Base-by-base conservation (phyloP, 208 protist species). In the Herpetomonas samuelpessoai region DNA sequence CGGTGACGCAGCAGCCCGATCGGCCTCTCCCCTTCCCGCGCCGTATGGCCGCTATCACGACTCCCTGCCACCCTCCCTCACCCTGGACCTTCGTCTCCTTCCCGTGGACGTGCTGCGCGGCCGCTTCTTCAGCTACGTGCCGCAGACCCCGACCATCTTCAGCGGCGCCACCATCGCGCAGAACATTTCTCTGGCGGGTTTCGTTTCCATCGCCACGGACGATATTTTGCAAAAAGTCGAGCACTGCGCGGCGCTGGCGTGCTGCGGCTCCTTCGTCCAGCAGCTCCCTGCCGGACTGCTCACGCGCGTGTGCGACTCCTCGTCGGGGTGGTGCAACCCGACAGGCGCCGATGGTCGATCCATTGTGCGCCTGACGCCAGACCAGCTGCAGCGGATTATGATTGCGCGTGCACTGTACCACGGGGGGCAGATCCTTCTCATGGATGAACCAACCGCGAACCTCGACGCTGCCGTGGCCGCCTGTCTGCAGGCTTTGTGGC, bases 101-200 rank as follows among this genome's bases (percentile, higher is more conserved):
- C 75, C 75, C 1, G 57, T 54, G 0, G 75, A 81, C 30, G 53
- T 78, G 12, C 76, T 92, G 31, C 80, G 85, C 10, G 52, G 71
- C 22, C 53, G 55, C 22, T 59, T 88, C 35, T 92, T 92, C 57
- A 81, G 79, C 70, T 92, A 88, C 62, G 79, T 92, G 18, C 85
- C 85, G 18, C 76, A 88, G 74, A 60, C 35, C 19, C 66, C 81
- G 16, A 83, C 68, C 0, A 31, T 92, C 10, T 83, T 92, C 54
- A 46, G 61, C 26, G 76, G 74, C 22, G 76, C 83, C 3, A 81
- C 85, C 19, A 71, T 92, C 44, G 85, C 81, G 1, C 81, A 92
- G 52, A 92, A 92, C 59, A 74, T 92, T 24, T 74, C 85, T 26
- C 53, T 92, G 47, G 65, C 56, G 0, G 74, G 71, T 24, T 80